phyloP scores from a whole-genome alignment of 176 grass and related monocot species.

The Triticum dicoccoides region DNA sequence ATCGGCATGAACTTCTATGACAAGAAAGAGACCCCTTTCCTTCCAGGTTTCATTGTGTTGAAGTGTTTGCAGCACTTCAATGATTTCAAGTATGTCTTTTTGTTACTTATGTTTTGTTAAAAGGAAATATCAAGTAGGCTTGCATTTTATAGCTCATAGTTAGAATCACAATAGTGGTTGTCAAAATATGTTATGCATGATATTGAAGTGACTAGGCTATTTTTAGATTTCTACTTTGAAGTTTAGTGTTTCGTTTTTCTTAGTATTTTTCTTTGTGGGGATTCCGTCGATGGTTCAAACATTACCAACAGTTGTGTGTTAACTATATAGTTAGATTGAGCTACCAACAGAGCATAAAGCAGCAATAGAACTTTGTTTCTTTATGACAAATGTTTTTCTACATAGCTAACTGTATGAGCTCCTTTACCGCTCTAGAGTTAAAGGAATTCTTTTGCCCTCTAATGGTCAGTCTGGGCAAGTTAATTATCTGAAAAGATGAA shows the following conservation, averaged over 20 bases:
- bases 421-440: background rate
- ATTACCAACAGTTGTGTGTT: too few relatives aligned
- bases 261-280: background rate
- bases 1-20: conserved; percentile 25
- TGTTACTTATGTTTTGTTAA: background rate
- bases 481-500: background rate
- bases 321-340: background rate
- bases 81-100: background rate
- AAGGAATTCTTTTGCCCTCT: background rate
- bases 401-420: background rate
- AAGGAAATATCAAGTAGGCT: background rate
- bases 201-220: background rate
- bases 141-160: background rate
- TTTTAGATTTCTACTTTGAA: background rate
- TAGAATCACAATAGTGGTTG: background rate
- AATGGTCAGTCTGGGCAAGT: background rate
- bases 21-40: conserved; percentile 22
- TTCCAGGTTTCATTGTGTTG: conserved; percentile 32
- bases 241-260: background rate
- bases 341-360: background rate
- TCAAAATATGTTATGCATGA: background rate
- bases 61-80: conserved; percentile 29
- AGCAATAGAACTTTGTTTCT: background rate
- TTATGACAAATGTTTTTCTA: background rate
- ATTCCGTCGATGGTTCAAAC: background rate